Conservation (phyloP, 805 yeast genomes). For the Pichia heedii region DNA sequence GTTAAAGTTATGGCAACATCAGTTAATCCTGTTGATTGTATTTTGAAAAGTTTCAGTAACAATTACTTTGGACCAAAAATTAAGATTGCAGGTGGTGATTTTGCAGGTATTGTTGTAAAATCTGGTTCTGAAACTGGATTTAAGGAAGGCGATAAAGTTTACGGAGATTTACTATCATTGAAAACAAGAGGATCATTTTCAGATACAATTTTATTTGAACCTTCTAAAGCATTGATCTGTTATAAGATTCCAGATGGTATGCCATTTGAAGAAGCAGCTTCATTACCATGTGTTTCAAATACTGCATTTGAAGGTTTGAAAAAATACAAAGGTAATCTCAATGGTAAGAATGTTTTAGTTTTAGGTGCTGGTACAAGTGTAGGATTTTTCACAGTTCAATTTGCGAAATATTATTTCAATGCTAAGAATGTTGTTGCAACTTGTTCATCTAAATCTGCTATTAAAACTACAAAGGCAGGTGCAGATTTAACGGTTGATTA, state of each 20-base stretch:
- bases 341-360: conserved; percentile 43
- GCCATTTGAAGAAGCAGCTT: conserved; percentile 48
- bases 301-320: conserved; percentile 40
- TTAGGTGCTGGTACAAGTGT: conserved; percentile 72
- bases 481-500: conserved; percentile 55
- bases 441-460: conserved; percentile 30
- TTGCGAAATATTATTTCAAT: conserved; percentile 40
- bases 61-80: conserved; percentile 5
- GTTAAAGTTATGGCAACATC: conserved; percentile 15
- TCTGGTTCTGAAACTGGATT: conserved; percentile 14
- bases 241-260: conserved; percentile 40
- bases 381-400: conserved; percentile 47
- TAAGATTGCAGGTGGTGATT: conserved; percentile 19
- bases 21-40: conserved; percentile 18
- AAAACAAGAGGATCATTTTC: conserved; percentile 32
- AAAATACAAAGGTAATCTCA: conserved; percentile 7
- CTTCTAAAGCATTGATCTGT: conserved; percentile 10
- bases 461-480: conserved; percentile 31
- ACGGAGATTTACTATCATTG: conserved; percentile 10
- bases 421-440: conserved; percentile 47
- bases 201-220: conserved; percentile 36
- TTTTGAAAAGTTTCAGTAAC: conserved; percentile 7
- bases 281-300: conserved; percentile 54
- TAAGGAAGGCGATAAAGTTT: conserved; percentile 17
- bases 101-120: conserved; percentile 17